These are phyloP conservation scores for Lippia alba DNA, from an alignment of 305 asterid species.

Conservation along the genomic window DNA sequence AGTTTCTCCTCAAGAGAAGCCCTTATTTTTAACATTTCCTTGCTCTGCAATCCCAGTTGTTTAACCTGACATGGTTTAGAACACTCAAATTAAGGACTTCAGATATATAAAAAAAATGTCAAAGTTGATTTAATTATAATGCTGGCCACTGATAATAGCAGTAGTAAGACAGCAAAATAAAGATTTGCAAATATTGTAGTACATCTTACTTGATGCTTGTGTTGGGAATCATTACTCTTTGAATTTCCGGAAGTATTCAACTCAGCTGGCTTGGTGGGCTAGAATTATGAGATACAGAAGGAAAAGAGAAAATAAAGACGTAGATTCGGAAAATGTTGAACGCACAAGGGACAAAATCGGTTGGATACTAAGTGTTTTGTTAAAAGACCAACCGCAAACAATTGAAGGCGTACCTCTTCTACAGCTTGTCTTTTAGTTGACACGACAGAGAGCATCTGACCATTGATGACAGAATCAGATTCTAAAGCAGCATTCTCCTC, in stretches of 20 bases:
- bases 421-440: constrained; percentile 42
- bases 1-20: constrained; percentile 87
- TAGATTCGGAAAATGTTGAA: constrained; percentile 20
- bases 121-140: constrained; percentile 1
- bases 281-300: constrained; percentile 21
- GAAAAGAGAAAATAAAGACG: constrained; percentile 32
- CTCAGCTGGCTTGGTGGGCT: constrained; percentile 54
- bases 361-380: background rate
- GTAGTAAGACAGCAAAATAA: constrained; percentile 21
- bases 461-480: constrained; percentile 44
- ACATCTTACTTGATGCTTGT: constrained; percentile 61
- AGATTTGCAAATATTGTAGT: constrained; percentile 2
- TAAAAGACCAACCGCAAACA: constrained; percentile 22
- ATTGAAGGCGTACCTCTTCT: constrained; percentile 45
- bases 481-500: constrained; percentile 42
- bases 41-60: constrained; percentile 73
- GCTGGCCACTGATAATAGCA: background rate
- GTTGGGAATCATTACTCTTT: constrained; percentile 43
- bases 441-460: constrained; percentile 34
- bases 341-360: background rate
- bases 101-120: constrained; percentile 15
- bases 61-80: constrained; percentile 55
- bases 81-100: constrained; percentile 28
- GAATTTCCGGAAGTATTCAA: constrained; percentile 40
- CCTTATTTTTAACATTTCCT: constrained; percentile 86